A percentile compares a stretch with the other conserved stretches of the same genome.
Conservation (phyloP, 129 eudicot species). For the Erigeron canadensis region DNA sequence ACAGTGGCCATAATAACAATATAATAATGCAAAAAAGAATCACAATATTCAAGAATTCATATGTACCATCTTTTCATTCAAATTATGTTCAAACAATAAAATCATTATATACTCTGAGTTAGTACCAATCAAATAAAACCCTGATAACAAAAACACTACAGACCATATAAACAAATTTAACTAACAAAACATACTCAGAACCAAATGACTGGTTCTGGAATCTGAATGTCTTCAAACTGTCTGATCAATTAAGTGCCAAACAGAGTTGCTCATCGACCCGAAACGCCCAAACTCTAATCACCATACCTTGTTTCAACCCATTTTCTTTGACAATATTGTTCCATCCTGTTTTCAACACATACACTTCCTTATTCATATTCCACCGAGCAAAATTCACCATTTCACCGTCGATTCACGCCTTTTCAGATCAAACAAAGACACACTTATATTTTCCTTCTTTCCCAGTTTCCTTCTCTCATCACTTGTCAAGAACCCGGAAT, state of each 20-base stretch:
- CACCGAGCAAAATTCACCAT: conserved; percentile 6
- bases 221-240: no score
- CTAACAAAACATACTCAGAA: no score
- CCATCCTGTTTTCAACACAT: background rate
- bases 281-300: background rate
- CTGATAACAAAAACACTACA: no score
- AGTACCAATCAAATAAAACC: no score
- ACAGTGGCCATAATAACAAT: no score
- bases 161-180: no score
- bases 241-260: background rate
- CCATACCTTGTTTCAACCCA: background rate
- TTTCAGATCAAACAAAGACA: conserved; percentile 1
- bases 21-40: no score
- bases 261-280: background rate
- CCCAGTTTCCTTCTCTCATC: background rate
- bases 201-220: no score
- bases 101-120: no score
- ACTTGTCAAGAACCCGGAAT: background rate
- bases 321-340: background rate
- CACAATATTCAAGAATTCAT: no score
- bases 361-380: background rate
- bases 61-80: no score
- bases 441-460: background rate
- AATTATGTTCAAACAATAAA: no score
- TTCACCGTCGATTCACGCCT: background rate